These are phyloP conservation scores for Chaetomium globosum DNA, from an alignment of 2,329 filamentous ascomycete species.

Conservation along the genomic window DNA sequence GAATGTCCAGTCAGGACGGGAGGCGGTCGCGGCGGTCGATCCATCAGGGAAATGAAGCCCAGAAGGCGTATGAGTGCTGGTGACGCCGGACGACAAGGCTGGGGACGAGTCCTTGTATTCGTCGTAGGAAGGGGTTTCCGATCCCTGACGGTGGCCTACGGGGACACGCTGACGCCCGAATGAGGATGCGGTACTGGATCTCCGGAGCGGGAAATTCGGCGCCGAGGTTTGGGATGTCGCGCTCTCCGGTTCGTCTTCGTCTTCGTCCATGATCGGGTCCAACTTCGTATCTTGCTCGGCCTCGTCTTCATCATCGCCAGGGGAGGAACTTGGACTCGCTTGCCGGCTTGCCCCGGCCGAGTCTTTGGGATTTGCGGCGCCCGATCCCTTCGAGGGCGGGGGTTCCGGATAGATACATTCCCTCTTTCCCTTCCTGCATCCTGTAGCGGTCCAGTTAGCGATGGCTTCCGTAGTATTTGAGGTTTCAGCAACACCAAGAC, in stretches of 20 bases:
- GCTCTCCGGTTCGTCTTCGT: constrained; percentile 48
- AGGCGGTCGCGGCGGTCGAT: constrained; percentile 34
- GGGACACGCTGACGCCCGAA: constrained; percentile 42
- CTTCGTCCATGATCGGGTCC: constrained; percentile 59
- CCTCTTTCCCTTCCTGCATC: constrained; percentile 87
- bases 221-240: constrained; percentile 33
- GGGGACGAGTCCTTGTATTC: constrained; percentile 57
- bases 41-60: constrained; percentile 40
- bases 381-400: constrained; percentile 49
- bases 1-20: constrained; percentile 55
- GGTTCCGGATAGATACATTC: constrained; percentile 88
- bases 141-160: constrained; percentile 49
- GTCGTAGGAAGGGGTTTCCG: constrained; percentile 58
- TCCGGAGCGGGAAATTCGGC: constrained; percentile 40
- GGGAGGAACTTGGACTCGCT: constrained; percentile 57
- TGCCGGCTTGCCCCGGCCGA: constrained; percentile 43
- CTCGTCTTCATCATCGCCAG: constrained; percentile 54
- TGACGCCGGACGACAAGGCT: constrained; percentile 52
- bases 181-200: constrained; percentile 46
- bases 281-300: constrained; percentile 52
- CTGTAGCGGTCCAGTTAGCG: constrained; percentile 49
- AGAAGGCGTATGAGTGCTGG: constrained; percentile 43
- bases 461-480: neutral
- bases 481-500: constrained; percentile 9
- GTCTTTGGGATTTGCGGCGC: constrained; percentile 45